A percentile compares a stretch with the other conserved stretches of the same genome.
phyloP scores from a whole-genome alignment of 2,329 filamentous ascomycete species.

The Trichoderma atroviride region DNA sequence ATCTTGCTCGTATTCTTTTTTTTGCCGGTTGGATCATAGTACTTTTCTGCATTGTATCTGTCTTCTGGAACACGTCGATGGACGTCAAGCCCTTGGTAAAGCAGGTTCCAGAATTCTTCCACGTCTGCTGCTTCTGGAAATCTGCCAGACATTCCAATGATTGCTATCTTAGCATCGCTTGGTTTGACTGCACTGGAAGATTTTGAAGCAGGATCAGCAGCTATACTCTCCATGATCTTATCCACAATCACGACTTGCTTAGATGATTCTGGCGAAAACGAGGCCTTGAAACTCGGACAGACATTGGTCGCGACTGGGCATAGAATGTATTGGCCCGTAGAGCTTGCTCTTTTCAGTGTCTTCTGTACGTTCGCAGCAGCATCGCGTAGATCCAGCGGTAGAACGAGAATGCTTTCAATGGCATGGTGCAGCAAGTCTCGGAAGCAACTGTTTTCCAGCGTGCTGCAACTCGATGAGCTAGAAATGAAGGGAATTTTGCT shows the following conservation, averaged over 20 bases:
- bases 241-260: background rate
- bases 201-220: background rate
- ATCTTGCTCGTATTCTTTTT: constrained; percentile 69
- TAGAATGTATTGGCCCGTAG: background rate
- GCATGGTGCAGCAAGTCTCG: background rate
- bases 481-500: constrained; percentile 2
- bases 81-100: constrained; percentile 68
- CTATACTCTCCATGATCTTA: constrained; percentile 6
- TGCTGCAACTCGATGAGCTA: background rate
- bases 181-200: background rate
- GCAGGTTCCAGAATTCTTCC: constrained; percentile 62
- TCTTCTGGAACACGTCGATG: constrained; percentile 64
- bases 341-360: background rate
- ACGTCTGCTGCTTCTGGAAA: constrained; percentile 47
- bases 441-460: background rate
- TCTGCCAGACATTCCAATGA: constrained; percentile 65
- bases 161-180: constrained; percentile 66
- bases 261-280: background rate
- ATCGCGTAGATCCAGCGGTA: constrained; percentile 3
- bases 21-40: constrained; percentile 69
- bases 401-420: constrained; percentile 16
- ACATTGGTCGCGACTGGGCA: constrained; percentile 1
- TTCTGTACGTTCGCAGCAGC: constrained; percentile 9
- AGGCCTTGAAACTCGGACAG: constrained; percentile 2
- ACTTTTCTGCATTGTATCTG: constrained; percentile 67